Evolutionary conservation across 306 rosid species (phyloP).

Genomic region (Inga oerstediana): DNA sequence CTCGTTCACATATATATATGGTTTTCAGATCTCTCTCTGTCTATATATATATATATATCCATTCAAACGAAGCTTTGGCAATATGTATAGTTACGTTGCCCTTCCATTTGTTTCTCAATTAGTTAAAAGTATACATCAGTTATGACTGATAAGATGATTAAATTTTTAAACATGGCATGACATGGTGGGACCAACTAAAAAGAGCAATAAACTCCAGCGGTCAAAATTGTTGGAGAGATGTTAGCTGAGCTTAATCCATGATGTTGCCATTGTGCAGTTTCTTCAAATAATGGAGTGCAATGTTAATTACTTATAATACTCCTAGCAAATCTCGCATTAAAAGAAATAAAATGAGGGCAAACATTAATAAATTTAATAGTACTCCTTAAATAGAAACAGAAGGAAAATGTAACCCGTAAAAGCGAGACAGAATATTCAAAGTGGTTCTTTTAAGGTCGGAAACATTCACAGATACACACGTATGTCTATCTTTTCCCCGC

Average conservation of each 20-base stretch:
- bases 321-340: background rate
- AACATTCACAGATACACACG: conserved; percentile 36
- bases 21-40: background rate
- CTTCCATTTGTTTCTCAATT: background rate
- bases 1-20: background rate
- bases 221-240: background rate
- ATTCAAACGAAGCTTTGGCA: background rate
- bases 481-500: conserved; percentile 48
- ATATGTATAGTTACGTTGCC: background rate
- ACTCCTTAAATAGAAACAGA: background rate
- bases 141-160: background rate
- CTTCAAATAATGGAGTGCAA: background rate
- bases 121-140: background rate
- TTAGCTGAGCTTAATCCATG: background rate
- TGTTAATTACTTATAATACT: background rate
- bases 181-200: background rate
- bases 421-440: conserved; percentile 36
- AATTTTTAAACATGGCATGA: background rate
- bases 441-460: conserved; percentile 31
- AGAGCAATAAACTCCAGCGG: background rate
- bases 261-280: background rate
- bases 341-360: background rate
- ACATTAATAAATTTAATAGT: background rate
- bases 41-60: no score
- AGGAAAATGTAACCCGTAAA: conserved; percentile 21